A percentile compares a stretch with the other conserved stretches of the same genome.
phyloP scores from a whole-genome alignment of 306 rosid genomes.

The Alnus rubra region DNA sequence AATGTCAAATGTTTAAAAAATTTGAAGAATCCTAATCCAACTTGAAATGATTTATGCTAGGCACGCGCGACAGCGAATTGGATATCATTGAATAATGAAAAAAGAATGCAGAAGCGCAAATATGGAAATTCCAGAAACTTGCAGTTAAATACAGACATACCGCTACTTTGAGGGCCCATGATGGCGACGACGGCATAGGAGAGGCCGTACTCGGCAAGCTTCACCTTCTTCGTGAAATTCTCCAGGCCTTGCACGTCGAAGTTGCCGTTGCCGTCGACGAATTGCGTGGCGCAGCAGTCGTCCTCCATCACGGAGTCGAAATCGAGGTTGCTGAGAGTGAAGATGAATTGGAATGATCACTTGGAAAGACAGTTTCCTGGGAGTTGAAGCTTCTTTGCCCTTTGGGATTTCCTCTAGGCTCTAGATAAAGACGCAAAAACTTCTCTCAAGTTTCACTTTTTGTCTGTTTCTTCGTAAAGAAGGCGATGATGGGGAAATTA shows the following conservation, averaged over 20 bases:
- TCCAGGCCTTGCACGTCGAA: constrained; percentile 71
- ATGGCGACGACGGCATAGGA: constrained; percentile 89
- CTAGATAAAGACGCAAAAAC: not conserved
- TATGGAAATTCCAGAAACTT: not conserved
- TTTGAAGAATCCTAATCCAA: not conserved
- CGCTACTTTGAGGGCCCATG: constrained; percentile 98
- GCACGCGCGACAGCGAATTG: not conserved
- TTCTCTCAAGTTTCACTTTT: too few species aligned
- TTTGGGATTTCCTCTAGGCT: not conserved
- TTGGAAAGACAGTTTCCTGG: not conserved
- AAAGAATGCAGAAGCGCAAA: not conserved
- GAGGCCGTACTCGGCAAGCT: constrained; percentile 58
- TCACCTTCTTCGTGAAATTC: constrained; percentile 44
- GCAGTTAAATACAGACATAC: constrained; percentile 31
- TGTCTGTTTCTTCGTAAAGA: too few species aligned
- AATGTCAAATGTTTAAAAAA: not conserved
- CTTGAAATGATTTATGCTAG: not conserved
- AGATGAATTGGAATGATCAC: not conserved
- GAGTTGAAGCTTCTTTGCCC: not conserved
- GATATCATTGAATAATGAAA: not conserved
- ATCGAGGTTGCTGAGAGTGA: not conserved
- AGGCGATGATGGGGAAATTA: too few species aligned
- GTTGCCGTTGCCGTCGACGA: constrained; percentile 67
- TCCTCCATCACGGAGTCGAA: constrained; percentile 27
- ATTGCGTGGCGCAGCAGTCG: constrained; percentile 63